Conservation (phyloP, 257 asterid species). For the Nicotiana otophora region DNA sequence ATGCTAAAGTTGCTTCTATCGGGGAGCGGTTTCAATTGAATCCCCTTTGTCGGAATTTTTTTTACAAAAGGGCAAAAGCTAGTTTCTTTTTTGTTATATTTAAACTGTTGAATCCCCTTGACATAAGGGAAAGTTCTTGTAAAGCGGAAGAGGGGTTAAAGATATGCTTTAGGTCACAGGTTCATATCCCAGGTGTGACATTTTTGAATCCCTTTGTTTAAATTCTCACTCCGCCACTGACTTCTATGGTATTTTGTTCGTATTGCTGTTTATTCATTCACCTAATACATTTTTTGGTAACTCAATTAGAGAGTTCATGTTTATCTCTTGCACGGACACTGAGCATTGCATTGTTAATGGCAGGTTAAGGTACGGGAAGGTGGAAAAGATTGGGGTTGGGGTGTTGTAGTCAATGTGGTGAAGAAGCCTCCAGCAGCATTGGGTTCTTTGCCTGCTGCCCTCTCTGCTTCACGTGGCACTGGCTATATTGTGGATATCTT, state of each 20-base stretch:
- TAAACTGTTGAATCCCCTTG: too few relatives aligned
- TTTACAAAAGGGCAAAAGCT: too few relatives aligned
- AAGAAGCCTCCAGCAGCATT: slow-evolving; percentile 54
- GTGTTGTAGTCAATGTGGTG: slow-evolving; percentile 90
- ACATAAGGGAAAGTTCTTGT: too few relatives aligned
- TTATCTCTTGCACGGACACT: not conserved
- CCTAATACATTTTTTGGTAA: not conserved
- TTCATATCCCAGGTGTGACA: too few relatives aligned
- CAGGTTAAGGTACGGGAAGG: slow-evolving; percentile 92
- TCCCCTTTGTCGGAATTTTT: too few relatives aligned
- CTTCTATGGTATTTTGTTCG: too few relatives aligned
- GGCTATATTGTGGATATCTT: slow-evolving; percentile 78
- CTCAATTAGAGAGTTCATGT: not conserved
- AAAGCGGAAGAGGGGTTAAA: too few relatives aligned
- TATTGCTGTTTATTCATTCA: not conserved
- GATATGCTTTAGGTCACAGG: too few relatives aligned
- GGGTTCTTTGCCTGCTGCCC: slow-evolving; percentile 80
- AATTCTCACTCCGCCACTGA: too few relatives aligned
- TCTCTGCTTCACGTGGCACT: slow-evolving; percentile 76
- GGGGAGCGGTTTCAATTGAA: too few relatives aligned
- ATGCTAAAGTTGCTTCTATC: not conserved
- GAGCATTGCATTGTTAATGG: slow-evolving; percentile 12
- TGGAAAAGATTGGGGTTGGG: slow-evolving; percentile 99
- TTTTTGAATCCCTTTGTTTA: too few relatives aligned
- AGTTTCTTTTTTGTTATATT: too few relatives aligned